Evolutionary conservation across 192 early-diverging fungal species (phyloP).

Genomic region (Dissophora globulifera): DNA sequence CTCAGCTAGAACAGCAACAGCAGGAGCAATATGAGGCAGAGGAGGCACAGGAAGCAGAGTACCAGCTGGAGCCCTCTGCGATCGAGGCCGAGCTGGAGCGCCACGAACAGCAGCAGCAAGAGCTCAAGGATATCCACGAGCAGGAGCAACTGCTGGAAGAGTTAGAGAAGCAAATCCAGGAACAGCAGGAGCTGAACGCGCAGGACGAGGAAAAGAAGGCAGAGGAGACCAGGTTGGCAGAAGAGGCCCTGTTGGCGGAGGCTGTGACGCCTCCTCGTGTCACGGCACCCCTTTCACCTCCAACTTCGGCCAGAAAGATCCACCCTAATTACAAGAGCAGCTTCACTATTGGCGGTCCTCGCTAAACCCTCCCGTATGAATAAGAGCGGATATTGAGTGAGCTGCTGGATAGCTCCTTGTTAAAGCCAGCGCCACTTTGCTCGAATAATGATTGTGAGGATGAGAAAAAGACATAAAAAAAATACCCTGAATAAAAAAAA

Average conservation of each 20-base stretch:
- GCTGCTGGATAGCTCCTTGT: too few species aligned
- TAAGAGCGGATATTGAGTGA: too few species aligned
- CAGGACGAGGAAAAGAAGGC: slow-evolving; percentile 2
- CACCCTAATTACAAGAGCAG: slow-evolving; percentile 36
- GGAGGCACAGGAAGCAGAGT: background rate
- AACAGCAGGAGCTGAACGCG: slow-evolving; percentile 11
- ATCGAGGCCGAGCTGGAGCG: slow-evolving; percentile 31
- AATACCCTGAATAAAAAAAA: too few species aligned
- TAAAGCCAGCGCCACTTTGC: too few species aligned
- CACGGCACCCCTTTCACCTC: background rate
- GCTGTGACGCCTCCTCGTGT: background rate
- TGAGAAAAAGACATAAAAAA: too few species aligned
- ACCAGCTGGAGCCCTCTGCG: slow-evolving; percentile 16
- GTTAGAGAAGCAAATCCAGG: slow-evolving; percentile 14
- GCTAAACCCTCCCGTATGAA: too few species aligned
- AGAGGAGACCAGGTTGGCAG: background rate
- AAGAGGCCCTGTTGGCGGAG: background rate
- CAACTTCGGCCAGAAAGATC: slow-evolving; percentile 2
- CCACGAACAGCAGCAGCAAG: slow-evolving; percentile 12
- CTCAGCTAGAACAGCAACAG: background rate
- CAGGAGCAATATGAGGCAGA: background rate
- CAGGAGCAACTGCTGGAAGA: background rate
- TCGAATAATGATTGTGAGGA: too few species aligned
- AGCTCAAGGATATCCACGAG: slow-evolving; percentile 5
- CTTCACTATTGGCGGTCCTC: slow-evolving; percentile 31